Base-by-base conservation (phyloP, 164 flowering plant genomes). In the Stephania japonica region DNA sequence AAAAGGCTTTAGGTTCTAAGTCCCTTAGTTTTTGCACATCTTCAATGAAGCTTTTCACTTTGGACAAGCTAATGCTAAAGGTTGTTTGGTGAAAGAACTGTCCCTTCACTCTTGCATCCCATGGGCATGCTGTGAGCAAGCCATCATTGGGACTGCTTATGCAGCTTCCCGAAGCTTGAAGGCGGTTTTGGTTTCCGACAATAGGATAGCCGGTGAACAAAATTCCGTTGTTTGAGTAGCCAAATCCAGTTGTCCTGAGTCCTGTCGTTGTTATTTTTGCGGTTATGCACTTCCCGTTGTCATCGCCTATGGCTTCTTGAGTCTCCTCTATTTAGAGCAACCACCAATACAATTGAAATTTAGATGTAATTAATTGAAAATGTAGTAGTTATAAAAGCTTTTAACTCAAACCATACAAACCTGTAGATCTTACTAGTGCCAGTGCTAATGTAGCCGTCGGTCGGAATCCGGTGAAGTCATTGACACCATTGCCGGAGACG, bases 131-230 rank as follows among this genome's bases (percentile, higher is more conserved):
- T 0, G 90, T 82, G 76, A 82, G 67, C 24, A 21, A 25, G 19
- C 27, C 9, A 44, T 78, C 76, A 49, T 71, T 9, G 1, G 23
- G 65, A 77, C 90, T 81, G 43, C 89, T 88, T 0, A 92, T 81
- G 78, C 96, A 92, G 7, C 79, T 75, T 61, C 94, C 92, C 0
- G 93, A 89, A 21, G 96, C 77, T 75, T 89, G 94, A 12, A 92
- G 80, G 1, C 84, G 86, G 73, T 87, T 83, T 3, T 91, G 93
- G 65, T 71, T 82, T 44, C 96, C 96, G 9, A 87, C 78, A 0
- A 88, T 83, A 0, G 96, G 94, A 71, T 87, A 90, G 3, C 88
- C 89, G 4, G 83, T 86, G 53, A 92, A 92, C 0, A 53, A 1
- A 12, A 74, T 70, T 69, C 92, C 95, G 65, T 88, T 73, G 75